Evolutionary conservation across 2,329 filamentous ascomycete species (phyloP), one percentile per base, ranked within the genome.

Genomic region (Phialophora verrucosa): DNA sequence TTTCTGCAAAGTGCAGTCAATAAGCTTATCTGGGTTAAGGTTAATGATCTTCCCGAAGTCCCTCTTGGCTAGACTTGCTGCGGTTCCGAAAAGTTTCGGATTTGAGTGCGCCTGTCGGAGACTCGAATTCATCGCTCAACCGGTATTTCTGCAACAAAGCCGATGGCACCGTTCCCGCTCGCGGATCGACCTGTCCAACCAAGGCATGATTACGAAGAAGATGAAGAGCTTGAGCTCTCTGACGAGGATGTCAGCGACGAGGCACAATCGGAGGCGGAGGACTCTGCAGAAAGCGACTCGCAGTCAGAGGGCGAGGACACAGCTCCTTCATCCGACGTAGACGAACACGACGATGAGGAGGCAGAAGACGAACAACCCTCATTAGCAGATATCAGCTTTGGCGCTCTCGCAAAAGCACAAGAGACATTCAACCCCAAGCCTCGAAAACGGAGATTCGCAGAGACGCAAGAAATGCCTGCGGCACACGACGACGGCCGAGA

Each of bases 381-480:
- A 38, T 78, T 89, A 65, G 83, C 81, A 73, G 83, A 82, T 67
- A 87, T 97, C 70, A 95, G 93, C 27, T 97, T 98, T 74, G 93
- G 93, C 69, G 91, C 91, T n/a, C 83, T 97, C 49, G 92, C 91
- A 70, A 91, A 92, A 82, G 93, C 93, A 1, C 92, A 96, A 80
- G 89, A 89, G 47, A 85, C 88, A 0, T 79, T 96, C 35, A 81
- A 80, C 75, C 76, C 76, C 71, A 78, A 79, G 77, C 63, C 72
- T 59, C 60, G 75, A 73, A 69, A 72, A 56, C 64, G 71, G 35
- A 73, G 73, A 67, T 47, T 72, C 68, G 57, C 66, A 55, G 63
- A 64, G 56, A 66, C 64, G 70, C n/a, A 54, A n/a, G 66, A 70
- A 72, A 59, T 69, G 71, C 14, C 59, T 29, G 27, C 65, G 74